Base-by-base conservation (phyloP, 2,329 filamentous ascomycete genomes). In the Xylariaceae sp. region DNA sequence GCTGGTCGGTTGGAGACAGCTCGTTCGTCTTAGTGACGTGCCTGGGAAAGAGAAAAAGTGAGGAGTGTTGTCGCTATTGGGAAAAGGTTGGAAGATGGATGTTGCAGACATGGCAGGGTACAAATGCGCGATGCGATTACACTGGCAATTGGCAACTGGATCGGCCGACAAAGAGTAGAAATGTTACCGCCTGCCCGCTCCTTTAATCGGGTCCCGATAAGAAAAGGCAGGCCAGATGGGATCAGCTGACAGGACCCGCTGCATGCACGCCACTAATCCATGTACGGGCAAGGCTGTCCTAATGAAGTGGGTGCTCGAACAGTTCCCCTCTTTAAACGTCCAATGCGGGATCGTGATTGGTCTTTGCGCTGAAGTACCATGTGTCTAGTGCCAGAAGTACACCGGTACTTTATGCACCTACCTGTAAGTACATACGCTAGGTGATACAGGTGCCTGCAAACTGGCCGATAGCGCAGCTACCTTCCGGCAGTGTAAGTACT, bases 1-100 rank as follows among this genome's bases (percentile, higher is more conserved):
- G 80, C 81, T 83, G 74, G 75, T 78, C 73, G 71, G 70, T 62
- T 61, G 57, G 64, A 67, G 73, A 80, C 80, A 82, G 81, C 80
- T 82, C 80, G 76, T 82, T 81, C 80, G 80, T 77, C 80, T 73
- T 57, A n/a, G 65, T 65, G 67, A 67, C 62, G 60, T 66, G 62
- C 65, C 66, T 61, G 53, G 47, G 39, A 54, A 49, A 23, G 42
- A 45, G 57, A 44, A 55, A 10, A 45, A 35, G 39, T 51, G 56
- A 17, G 51, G 34, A 30, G 34, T 51, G 57, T 51, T 50, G 58
- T 60, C 51, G 59, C 37, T 60, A 39, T 15, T 60, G 49, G 51
- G 45, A 49, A 57, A 58, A 55, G 57, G 53, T 50, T 59, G 48
- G 53, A 60, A 53, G 60, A 55, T 42, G 47, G 57, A 59, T 51